Evolutionary conservation across 257 asterid species (phyloP), one percentile per base, ranked within the genome.

Genomic region (Gentiana macrophylla): DNA sequence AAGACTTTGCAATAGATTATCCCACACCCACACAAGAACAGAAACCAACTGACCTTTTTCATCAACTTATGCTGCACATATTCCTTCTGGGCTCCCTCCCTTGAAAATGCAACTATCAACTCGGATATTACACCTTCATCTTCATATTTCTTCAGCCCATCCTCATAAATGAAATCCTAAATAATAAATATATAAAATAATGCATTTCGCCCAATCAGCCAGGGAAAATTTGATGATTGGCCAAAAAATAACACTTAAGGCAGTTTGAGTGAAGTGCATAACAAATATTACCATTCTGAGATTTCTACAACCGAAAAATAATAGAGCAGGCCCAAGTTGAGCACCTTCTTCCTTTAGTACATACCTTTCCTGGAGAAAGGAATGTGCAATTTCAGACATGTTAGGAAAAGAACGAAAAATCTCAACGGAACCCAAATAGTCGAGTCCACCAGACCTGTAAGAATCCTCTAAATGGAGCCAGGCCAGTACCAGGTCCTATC

Each of bases 401-500:
- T 61, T 44, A 66, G 32, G 24, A 15, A 15, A 15, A 15, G 24
- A 15, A 15, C 37, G 37, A 52, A 32, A 54, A 52, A 53, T 6
- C 59, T 12, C 12, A 48, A 11, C 9, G 24, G 32, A 66, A 2
- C 9, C 46, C 46, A 41, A 41, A 41, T 7, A 41, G 46, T 54
- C 9, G 38, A 15, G 24, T 37, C 13, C 36, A 46, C 37, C 52
- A 24, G 37, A 80, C 93, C 87, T 80, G 89, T 49, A 84, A 74
- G 66, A 84, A 84, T 64, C 94, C 94, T 67, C 94, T 81, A 47
- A 84, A 84, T 57, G 94, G 94, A 55, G 94, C 94, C 83, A 84
- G 72, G 60, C 94, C 94, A 62, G 94, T 84, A 49, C 94, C 94
- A 53, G 94, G 94, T 53, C 94, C 94, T 37, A 84, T 80, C 94